These are phyloP conservation scores for Fusarium marasasianum DNA, from an alignment of 2,329 filamentous ascomycete species.

Conservation along the genomic window DNA sequence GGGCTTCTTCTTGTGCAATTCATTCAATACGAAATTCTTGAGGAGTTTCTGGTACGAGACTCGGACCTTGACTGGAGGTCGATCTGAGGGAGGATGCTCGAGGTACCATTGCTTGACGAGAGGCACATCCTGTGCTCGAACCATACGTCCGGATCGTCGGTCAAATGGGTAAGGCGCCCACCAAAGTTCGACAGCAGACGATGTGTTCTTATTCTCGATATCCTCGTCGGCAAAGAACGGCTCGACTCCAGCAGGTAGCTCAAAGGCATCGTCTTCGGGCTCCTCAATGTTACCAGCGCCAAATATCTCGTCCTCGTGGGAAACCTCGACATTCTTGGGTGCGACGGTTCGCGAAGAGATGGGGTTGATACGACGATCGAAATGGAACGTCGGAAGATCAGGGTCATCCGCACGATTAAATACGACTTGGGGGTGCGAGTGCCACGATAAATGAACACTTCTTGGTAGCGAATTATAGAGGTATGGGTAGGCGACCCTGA, in stretches of 20 bases:
- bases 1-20: constrained; percentile 93
- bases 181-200: constrained; percentile 92
- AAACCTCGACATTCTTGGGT: constrained; percentile 90
- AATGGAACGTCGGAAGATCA: constrained; percentile 94
- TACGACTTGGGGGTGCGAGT: constrained; percentile 91
- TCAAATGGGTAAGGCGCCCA: constrained; percentile 99
- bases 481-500: constrained; percentile 91
- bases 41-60: constrained; percentile 98
- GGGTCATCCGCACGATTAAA: constrained; percentile 90
- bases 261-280: constrained; percentile 83
- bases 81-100: constrained; percentile 87
- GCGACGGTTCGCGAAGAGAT: constrained; percentile 95
- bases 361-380: constrained; percentile 96
- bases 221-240: constrained; percentile 92
- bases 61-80: constrained; percentile 93
- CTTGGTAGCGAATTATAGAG: constrained; percentile 96
- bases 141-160: constrained; percentile 92
- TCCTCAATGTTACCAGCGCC: constrained; percentile 79
- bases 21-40: constrained; percentile 95
- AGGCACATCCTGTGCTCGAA: constrained; percentile 95
- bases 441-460: constrained; percentile 93
- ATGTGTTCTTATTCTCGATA: constrained; percentile 87
- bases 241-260: constrained; percentile 80
- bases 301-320: constrained; percentile 94
- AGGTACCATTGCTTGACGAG: constrained; percentile 98